Percentiles rank a stretch among this genome's conserved stretches.
phyloP scores from a whole-genome alignment of 352 stramenopile genomes.

The Globisporangium nunn region DNA sequence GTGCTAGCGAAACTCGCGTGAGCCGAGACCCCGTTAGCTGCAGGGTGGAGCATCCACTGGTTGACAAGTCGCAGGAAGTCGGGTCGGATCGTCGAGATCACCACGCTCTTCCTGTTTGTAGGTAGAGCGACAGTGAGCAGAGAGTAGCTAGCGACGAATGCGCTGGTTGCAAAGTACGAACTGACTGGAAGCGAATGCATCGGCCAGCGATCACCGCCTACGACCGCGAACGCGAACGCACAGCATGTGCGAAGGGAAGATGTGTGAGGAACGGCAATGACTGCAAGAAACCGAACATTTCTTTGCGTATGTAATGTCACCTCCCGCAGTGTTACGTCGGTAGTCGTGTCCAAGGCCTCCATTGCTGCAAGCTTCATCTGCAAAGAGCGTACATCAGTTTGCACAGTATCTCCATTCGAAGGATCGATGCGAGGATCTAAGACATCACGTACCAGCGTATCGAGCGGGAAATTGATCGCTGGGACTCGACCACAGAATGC shows the following conservation, averaged over 20 bases:
- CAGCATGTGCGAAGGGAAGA: not conserved
- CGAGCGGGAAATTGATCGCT: conserved; percentile 33
- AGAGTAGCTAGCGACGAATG: not conserved
- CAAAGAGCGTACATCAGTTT: not conserved
- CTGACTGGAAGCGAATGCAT: conserved; percentile 12
- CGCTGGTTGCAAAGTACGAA: not conserved
- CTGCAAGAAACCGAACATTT: too few species aligned
- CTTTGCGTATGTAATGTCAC: not conserved
- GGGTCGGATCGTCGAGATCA: conserved; percentile 23
- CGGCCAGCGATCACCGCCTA: conserved; percentile 6
- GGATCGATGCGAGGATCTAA: not conserved
- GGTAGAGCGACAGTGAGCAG: not conserved
- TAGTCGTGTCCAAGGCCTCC: not conserved
- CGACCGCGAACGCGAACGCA: too few species aligned
- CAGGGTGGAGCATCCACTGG: conserved; percentile 25
- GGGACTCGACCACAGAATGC: conserved; percentile 35
- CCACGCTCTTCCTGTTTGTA: conserved; percentile 19
- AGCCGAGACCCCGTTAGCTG: not conserved
- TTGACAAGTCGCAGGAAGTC: conserved; percentile 23
- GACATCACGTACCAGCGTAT: conserved; percentile 25
- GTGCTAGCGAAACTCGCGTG: conserved; percentile 5
- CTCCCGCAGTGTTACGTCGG: not conserved
- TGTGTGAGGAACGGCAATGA: not conserved
- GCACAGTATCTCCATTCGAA: not conserved
- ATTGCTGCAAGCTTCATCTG: conserved; percentile 20